These are phyloP conservation scores for Phytophthora hibernalis DNA, from an alignment of 352 stramenopile species.

Conservation along the genomic window DNA sequence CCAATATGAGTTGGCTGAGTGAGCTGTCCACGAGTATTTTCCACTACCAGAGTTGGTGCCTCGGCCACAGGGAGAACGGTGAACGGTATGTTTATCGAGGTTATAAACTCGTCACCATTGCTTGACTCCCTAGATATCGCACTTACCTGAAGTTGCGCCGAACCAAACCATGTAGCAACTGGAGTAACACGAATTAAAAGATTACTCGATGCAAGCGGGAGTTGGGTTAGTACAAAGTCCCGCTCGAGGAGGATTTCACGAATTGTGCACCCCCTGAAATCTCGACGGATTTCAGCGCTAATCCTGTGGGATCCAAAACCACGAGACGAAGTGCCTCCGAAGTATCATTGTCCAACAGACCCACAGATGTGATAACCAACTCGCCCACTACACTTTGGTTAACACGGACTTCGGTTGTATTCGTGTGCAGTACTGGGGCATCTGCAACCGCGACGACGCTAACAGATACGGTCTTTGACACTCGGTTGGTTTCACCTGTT, in stretches of 20 bases:
- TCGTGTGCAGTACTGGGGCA: slow-evolving; percentile 35
- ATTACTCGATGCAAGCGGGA: slow-evolving; percentile 20
- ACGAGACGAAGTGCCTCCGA: slow-evolving; percentile 52
- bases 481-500: slow-evolving; percentile 32
- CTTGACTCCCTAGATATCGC: slow-evolving; percentile 46
- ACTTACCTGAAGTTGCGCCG: slow-evolving; percentile 35
- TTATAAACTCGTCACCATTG: slow-evolving; percentile 29
- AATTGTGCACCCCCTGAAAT: slow-evolving; percentile 30
- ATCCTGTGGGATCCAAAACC: slow-evolving; percentile 32
- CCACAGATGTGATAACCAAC: slow-evolving; percentile 36
- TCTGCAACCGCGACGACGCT: slow-evolving; percentile 45
- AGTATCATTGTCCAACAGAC: slow-evolving; percentile 46
- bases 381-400: slow-evolving; percentile 47
- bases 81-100: slow-evolving; percentile 24
- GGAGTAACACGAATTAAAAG: slow-evolving; percentile 41
- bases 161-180: slow-evolving; percentile 44
- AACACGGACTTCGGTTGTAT: slow-evolving; percentile 26
- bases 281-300: slow-evolving; percentile 34
- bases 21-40: slow-evolving; percentile 46
- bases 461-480: slow-evolving; percentile 36
- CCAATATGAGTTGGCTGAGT: slow-evolving; percentile 43
- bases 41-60: slow-evolving; percentile 40
- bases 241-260: slow-evolving; percentile 21
- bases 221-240: slow-evolving; percentile 36
- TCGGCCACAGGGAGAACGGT: slow-evolving; percentile 53